A percentile compares a stretch with the other conserved stretches of the same genome.
phyloP scores from a whole-genome alignment of 768 basidiomycete species.

The Russula brevipes region DNA sequence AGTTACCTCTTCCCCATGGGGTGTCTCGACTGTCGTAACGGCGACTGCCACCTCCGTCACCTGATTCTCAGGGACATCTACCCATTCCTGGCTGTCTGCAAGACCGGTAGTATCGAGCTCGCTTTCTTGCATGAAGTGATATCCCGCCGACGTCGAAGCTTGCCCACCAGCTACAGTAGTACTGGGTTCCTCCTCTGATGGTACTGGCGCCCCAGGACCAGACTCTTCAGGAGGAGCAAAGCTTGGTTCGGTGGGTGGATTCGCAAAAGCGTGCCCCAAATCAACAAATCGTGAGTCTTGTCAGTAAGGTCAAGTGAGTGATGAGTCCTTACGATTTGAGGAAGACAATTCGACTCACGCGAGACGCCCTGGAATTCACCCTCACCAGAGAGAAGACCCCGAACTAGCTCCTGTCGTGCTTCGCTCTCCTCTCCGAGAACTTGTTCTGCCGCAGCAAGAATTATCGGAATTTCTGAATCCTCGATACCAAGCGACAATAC shows the following conservation, averaged over 20 bases:
- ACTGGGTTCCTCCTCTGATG: constrained; percentile 9
- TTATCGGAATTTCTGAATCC: constrained; percentile 48
- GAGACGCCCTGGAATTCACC: constrained; percentile 59
- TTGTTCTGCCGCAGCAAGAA: constrained; percentile 48
- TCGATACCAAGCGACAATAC: constrained; percentile 41
- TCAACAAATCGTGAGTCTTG: constrained; percentile 59
- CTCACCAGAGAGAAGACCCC: constrained; percentile 50
- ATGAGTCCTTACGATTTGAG: constrained; percentile 3
- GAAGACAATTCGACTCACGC: constrained; percentile 42
- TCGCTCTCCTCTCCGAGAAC: constrained; percentile 55
- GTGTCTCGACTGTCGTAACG: constrained; percentile 1
- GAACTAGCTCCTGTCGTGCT: constrained; percentile 45
- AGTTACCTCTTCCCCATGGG: constrained; percentile 7
- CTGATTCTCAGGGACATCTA: constrained; percentile 17
- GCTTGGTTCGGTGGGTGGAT: constrained; percentile 35
- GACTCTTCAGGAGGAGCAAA: constrained; percentile 3
- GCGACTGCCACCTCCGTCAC: constrained; percentile 3
- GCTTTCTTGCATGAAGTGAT: constrained; percentile 79
- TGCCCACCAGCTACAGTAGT: constrained; percentile 32
- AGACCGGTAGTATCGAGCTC: constrained; percentile 52
- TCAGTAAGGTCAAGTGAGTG: constrained; percentile 9
- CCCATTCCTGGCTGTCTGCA: constrained; percentile 24
- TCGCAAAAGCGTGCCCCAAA: constrained; percentile 49
- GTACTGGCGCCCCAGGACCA: constrained; percentile 9
- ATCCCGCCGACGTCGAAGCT: constrained; percentile 40